Percentiles rank a stretch among this genome's conserved stretches.
Conservation (phyloP, 2,329 filamentous ascomycete species). For the Didymella segeticola region DNA sequence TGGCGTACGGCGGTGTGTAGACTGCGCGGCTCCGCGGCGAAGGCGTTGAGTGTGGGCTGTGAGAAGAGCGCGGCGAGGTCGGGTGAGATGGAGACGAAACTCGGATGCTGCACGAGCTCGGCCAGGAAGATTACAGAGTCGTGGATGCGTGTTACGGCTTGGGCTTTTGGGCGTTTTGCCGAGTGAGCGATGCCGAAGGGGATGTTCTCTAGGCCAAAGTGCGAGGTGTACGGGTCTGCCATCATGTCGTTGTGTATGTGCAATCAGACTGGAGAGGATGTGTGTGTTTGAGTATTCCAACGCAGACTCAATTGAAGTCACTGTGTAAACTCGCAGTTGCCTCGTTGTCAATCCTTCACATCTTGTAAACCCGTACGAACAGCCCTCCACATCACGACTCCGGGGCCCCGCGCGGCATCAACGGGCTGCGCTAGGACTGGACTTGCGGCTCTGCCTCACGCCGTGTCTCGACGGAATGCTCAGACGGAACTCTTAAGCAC, state of each 20-base stretch:
- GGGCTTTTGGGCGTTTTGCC: conserved; percentile 36
- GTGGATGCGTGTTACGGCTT: conserved; percentile 59
- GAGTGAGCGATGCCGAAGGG: conserved; percentile 43
- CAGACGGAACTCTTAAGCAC: not conserved
- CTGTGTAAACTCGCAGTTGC: not conserved
- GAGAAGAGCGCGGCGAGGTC: conserved; percentile 37
- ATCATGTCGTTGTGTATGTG: conserved; percentile 13
- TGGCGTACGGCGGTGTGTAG: conserved; percentile 50
- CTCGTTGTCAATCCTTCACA: not conserved
- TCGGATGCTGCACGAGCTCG: conserved; percentile 46
- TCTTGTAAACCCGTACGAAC: not conserved
- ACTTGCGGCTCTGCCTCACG: too few species aligned
- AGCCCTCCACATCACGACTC: conserved; percentile 12
- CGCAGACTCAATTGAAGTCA: not conserved
- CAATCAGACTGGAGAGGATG: not conserved
- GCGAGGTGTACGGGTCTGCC: conserved; percentile 32
- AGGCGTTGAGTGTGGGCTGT: conserved; percentile 54
- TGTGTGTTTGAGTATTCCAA: not conserved
- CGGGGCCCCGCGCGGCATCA: not conserved
- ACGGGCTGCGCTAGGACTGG: not conserved
- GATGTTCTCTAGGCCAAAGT: conserved; percentile 43
- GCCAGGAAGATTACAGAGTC: conserved; percentile 62
- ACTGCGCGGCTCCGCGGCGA: conserved; percentile 55
- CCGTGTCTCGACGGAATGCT: not conserved
- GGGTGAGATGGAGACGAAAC: conserved; percentile 34